Percentiles rank a stretch among this genome's conserved stretches.
Conservation (phyloP, 148 eudicot species). For the Spergularia bocconei region DNA sequence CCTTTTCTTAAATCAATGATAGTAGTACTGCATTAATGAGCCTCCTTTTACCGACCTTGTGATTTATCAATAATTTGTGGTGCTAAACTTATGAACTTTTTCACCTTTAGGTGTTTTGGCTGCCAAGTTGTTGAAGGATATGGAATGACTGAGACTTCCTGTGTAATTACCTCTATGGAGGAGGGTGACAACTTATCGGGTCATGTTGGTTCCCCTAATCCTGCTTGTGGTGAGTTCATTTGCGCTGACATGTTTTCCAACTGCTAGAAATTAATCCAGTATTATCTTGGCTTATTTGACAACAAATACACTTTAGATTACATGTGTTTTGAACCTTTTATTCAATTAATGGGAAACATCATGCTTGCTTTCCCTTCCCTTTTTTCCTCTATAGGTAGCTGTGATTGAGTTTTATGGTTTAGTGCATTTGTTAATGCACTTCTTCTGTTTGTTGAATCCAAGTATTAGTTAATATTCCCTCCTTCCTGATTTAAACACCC, state of each 20-base stretch:
- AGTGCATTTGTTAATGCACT: too few relatives aligned
- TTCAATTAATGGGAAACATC: not conserved
- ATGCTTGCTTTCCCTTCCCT: not conserved
- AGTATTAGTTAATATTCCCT: too few relatives aligned
- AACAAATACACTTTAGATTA: not conserved
- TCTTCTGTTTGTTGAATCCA: too few relatives aligned
- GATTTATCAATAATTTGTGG: not conserved
- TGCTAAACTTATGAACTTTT: conserved; percentile 10
- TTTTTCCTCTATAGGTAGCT: not conserved
- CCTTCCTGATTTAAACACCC: too few relatives aligned
- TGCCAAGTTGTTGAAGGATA: conserved; percentile 85
- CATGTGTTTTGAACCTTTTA: not conserved
- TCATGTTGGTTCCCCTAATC: conserved; percentile 92
- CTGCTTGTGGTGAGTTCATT: conserved; percentile 80
- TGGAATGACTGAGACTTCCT: conserved; percentile 98
- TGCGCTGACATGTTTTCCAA: conserved; percentile 5
- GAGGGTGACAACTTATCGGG: conserved; percentile 70
- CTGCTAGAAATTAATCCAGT: not conserved
- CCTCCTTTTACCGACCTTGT: not conserved
- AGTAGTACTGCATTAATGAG: not conserved
- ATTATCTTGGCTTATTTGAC: not conserved
- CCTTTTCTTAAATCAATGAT: not conserved
- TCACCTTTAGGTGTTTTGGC: conserved; percentile 74
- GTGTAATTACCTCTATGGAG: conserved; percentile 79
- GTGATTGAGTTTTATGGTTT: not conserved